Evolutionary conservation across 2,329 filamentous ascomycete species (phyloP).

Genomic region (Volutella citrinella): DNA sequence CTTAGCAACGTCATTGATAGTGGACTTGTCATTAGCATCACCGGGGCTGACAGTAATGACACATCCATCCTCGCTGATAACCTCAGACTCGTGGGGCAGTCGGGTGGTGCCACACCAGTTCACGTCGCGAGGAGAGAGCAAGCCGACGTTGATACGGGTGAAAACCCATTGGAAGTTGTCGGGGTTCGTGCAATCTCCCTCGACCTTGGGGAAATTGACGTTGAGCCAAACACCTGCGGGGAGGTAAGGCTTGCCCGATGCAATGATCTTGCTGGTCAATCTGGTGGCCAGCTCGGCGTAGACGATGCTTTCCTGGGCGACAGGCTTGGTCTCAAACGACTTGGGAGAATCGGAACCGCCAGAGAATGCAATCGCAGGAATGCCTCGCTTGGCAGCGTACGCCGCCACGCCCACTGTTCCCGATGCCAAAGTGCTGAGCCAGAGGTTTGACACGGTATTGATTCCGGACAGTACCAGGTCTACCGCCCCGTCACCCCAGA

Average conservation of each 20-base stretch:
- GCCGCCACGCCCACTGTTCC: conserved; percentile 66
- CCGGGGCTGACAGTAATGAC: conserved; percentile 63
- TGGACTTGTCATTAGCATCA: conserved; percentile 57
- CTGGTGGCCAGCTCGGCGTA: conserved; percentile 62
- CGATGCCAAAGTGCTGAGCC: conserved; percentile 53
- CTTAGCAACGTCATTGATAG: conserved; percentile 32
- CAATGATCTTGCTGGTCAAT: conserved; percentile 53
- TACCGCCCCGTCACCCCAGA: conserved; percentile 50
- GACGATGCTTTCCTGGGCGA: conserved; percentile 52
- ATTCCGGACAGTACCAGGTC: conserved; percentile 66
- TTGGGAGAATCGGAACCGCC: conserved; percentile 49
- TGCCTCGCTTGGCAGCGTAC: conserved; percentile 53
- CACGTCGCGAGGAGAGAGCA: conserved; percentile 53
- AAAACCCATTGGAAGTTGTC: conserved; percentile 62
- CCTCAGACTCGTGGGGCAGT: conserved; percentile 57
- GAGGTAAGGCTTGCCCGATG: conserved; percentile 59
- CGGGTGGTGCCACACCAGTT: conserved; percentile 51
- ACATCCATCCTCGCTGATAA: conserved; percentile 52
- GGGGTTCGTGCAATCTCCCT: conserved; percentile 46
- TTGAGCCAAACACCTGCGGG: conserved; percentile 61
- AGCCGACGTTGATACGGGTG: conserved; percentile 56
- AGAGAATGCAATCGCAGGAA: conserved; percentile 68
- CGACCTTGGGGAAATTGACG: conserved; percentile 63
- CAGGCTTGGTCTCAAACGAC: conserved; percentile 52
- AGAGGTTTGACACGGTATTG: conserved; percentile 60